Evolutionary conservation across 106 monocot species (phyloP), one percentile per base, ranked within the genome.

Genomic region (Vanilla planifolia): DNA sequence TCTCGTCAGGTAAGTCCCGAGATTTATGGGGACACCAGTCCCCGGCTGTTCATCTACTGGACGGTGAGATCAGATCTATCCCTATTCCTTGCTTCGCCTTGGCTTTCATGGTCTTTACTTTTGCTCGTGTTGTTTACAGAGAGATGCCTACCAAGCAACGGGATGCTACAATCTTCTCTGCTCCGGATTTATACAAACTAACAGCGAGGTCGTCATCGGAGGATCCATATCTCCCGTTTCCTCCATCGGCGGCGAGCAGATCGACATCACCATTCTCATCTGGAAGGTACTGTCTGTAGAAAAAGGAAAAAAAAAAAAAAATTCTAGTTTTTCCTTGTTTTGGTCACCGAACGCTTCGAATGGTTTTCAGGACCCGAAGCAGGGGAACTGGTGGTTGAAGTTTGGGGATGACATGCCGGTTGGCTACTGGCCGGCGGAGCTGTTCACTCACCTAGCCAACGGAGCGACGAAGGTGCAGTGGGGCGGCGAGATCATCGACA

Each of bases 401-500:
- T 81, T 72, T 61, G 81, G 81, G 8, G 65, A 76, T 39, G 65
- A 73, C 40, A 53, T 65, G 44, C 76, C 73, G 37, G 20, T 81
- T 8, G 81, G 83, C 15, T 83, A 78, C 74, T 83, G 83, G 78
- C 78, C 78, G 5, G 62, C 78, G 2, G 71, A 68, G 63, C 42
- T 83, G 2, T 78, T 83, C 83, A 67, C 70, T 3, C 64, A 78
- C 52, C 34, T 78, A 23, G 51, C 71, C n/a, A 64, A 71, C 33
- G 68, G 76, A 39, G 75, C 78, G 2, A 87, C 79, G 5, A 96
- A 91, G 96, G 90, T 96, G 33, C 84, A 96, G 43, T 96, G 90
- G 90, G 96, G 90, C 1, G 90, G 96, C 0, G 96, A 96, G 70
- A 79, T 96, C n/a, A 91, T 91, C 34, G 84, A 96, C 77, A 80